A percentile compares a stretch with the other conserved stretches of the same genome.
Conservation (phyloP, 2,329 filamentous ascomycete species). For the Paecilomyces variotii region DNA sequence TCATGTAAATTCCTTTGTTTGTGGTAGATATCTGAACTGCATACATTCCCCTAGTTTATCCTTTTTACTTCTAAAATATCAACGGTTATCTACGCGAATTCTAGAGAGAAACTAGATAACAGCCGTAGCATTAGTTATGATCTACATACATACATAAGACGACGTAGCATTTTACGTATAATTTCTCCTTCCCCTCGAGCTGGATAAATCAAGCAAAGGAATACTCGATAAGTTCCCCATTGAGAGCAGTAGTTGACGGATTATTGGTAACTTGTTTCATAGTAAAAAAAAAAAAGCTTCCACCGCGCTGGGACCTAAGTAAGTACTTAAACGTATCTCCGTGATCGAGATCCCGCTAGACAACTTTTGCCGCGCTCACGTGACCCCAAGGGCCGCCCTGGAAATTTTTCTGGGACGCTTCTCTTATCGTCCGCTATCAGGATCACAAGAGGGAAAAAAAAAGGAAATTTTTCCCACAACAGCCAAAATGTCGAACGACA, state of each 20-base stretch:
- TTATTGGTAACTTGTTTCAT: no score
- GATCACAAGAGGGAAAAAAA: background rate
- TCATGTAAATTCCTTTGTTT: conserved; percentile 1
- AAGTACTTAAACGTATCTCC: background rate
- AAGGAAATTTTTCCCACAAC: background rate
- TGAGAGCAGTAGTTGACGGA: no score
- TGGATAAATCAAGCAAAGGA: no score
- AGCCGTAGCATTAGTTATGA: background rate
- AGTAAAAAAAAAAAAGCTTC: no score
- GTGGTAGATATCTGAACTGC: background rate
- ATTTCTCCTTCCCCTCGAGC: no score
- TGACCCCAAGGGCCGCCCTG: background rate
- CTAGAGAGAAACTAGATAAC: background rate
- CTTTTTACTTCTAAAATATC: background rate
- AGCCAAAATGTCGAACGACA: conserved; percentile 21
- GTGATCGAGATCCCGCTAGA: background rate
- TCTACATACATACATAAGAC: no score
- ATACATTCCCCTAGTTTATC: background rate
- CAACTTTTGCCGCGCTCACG: background rate
- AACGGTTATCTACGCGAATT: background rate
- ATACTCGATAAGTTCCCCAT: no score
- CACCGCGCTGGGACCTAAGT: no score
- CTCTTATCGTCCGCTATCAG: background rate
- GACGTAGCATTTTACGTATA: no score
- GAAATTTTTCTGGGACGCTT: background rate